Percentiles rank a stretch among this genome's conserved stretches.
phyloP scores from a whole-genome alignment of 495 filamentous ascomycete genomes.

The Penicillium dipodomyicola region DNA sequence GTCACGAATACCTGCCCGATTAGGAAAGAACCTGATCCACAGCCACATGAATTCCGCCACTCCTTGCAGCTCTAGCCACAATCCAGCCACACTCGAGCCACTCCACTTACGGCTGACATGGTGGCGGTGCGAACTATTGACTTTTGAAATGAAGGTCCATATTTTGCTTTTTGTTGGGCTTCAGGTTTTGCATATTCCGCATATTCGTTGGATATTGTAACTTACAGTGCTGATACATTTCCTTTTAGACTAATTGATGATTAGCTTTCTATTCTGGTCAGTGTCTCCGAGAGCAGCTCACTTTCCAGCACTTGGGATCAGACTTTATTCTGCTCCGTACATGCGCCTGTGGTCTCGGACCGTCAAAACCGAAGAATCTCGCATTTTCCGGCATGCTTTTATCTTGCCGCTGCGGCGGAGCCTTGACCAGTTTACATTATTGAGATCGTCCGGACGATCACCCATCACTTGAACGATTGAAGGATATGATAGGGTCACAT shows the following conservation, averaged over 20 bases:
- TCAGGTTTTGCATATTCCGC: background rate
- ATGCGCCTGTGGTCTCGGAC: background rate
- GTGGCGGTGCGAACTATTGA: conserved; percentile 28
- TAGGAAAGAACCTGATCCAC: conserved; percentile 18
- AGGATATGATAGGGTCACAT: conserved; percentile 8
- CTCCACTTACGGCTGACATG: conserved; percentile 14
- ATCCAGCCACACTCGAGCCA: conserved; percentile 14
- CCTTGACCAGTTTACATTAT: conserved; percentile 15
- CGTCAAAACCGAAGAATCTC: background rate
- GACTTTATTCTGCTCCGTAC: background rate
- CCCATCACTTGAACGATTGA: background rate
- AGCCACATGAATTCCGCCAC: conserved; percentile 28
- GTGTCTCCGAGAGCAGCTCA: background rate
- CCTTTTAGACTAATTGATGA: background rate
- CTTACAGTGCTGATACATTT: background rate
- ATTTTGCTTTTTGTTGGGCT: conserved; percentile 17
- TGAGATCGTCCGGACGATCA: conserved; percentile 25
- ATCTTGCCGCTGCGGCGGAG: background rate
- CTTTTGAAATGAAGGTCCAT: background rate
- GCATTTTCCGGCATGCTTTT: background rate
- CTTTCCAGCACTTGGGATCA: background rate
- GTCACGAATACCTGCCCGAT: conserved; percentile 10
- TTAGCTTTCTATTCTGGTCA: background rate
- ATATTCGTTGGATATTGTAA: background rate
- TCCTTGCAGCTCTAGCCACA: conserved; percentile 28